Base-by-base conservation (phyloP, 192 early-diverging fungal genomes). In the Phycomyces blakesleeanus region DNA sequence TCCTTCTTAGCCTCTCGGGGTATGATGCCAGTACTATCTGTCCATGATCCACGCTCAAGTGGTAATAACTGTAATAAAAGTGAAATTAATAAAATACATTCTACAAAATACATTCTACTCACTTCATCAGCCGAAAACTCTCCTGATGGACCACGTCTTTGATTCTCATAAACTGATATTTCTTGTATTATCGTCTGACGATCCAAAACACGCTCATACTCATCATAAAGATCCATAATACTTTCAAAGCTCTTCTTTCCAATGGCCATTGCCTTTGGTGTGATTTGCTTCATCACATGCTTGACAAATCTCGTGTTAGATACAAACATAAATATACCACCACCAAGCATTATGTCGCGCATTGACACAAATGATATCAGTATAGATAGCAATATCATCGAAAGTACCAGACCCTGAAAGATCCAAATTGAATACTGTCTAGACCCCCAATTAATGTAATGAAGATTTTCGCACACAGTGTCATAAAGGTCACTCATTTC, bases 321-420 rank as follows among this genome's bases (percentile, higher is more conserved):
- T 57, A 87, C 60, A 63, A 91, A 87, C 21, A 82, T 65, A 10
- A 51, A 51, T 0, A 87, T 70, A n/a, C 90, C 89, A 21, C 67
- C 80, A 16, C 80, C 21, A 41, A 81, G 66, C 55, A 78, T 76
- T 8, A 85, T 67, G 50, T 67, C 69, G 12, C 73, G 51, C 73
- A 81, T 81, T 24, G 81, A 77, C 1, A 85, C 52, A 38, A 82
- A 51, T 72, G 76, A 82, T 54, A 82, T 69, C 1, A 53, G 37
- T 10, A 80, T 0, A n/a, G 49, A 51, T 56, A 82, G 55, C 0
- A 26, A 55, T 4, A 76, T 42, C 49, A 81, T 69, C 7, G 75
- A 68, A 8, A 70, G 22, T 24, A 82, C 60, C 2, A 59, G 57
- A 5, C 26, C 72, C 27, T 81, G 78, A 9, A 78, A 71, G 26